These are phyloP conservation scores for Tetrahymena elliotti DNA, from an alignment of 73 alveolate genomes.

Conservation along the genomic window DNA sequence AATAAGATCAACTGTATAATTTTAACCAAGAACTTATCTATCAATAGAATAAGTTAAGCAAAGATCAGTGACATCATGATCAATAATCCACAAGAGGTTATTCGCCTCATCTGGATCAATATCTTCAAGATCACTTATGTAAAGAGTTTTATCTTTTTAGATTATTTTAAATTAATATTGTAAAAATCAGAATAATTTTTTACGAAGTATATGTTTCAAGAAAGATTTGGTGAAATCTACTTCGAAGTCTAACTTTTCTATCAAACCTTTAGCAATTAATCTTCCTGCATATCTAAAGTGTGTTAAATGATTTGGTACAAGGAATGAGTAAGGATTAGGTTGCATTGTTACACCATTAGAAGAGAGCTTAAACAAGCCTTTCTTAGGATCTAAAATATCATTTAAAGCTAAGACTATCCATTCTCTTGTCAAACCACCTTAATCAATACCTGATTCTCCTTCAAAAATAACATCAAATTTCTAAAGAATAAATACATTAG, in stretches of 20 bases:
- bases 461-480: conserved; percentile 18
- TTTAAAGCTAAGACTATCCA: conserved; percentile 71
- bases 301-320: conserved; percentile 55
- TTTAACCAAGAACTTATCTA: conserved; percentile 69
- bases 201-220: conserved; percentile 43
- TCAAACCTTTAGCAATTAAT: conserved; percentile 76
- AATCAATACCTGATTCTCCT: conserved; percentile 80
- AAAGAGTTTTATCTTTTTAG: conserved; percentile 62
- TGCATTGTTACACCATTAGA: conserved; percentile 62
- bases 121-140: conserved; percentile 79
- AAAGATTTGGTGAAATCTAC: conserved; percentile 74
- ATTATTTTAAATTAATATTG: not conserved
- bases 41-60: conserved; percentile 10
- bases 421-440: conserved; percentile 87
- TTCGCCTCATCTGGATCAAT: conserved; percentile 72
- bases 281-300: conserved; percentile 82
- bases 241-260: conserved; percentile 69
- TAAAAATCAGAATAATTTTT: not conserved
- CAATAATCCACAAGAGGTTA: conserved; percentile 60
- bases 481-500: not conserved
- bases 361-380: conserved; percentile 63
- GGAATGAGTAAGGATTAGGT: conserved; percentile 54
- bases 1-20: conserved; percentile 61
- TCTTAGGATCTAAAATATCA: conserved; percentile 78
- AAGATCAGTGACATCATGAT: conserved; percentile 50